Evolutionary conservation across 2,329 filamentous ascomycete genomes (phyloP).

Genomic region (Xylaria sp.): DNA sequence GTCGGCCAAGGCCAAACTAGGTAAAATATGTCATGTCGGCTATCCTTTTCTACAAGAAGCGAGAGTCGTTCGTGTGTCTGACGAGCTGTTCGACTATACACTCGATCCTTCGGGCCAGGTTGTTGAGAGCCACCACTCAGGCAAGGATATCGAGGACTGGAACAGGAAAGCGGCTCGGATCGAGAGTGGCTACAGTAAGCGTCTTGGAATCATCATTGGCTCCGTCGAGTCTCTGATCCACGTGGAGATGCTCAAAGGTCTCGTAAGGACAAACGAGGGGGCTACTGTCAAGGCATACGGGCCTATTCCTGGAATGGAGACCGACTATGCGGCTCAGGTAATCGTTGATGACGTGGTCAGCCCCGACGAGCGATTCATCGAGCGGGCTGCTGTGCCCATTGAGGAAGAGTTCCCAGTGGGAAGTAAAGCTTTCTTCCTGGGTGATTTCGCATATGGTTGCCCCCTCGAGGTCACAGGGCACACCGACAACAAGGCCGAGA

Average conservation of each 20-base stretch:
- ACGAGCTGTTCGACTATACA: conserved; percentile 87
- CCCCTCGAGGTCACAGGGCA: conserved; percentile 80
- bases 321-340: conserved; percentile 84
- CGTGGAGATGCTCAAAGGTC: conserved; percentile 88
- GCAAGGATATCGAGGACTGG: conserved; percentile 75
- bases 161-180: conserved; percentile 77
- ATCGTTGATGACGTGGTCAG: conserved; percentile 87
- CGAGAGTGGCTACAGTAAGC: conserved; percentile 83
- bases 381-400: conserved; percentile 79
- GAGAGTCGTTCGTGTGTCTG: conserved; percentile 80
- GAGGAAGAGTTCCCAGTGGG: conserved; percentile 85
- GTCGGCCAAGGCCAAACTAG: conserved; percentile 71
- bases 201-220: conserved; percentile 81
- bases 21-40: conserved; percentile 81
- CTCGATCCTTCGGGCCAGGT: conserved; percentile 59
- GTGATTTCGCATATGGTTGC: conserved; percentile 86
- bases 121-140: conserved; percentile 63
- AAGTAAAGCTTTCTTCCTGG: conserved; percentile 85
- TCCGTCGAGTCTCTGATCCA: conserved; percentile 83
- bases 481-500: conserved; percentile 66
- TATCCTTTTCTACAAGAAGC: conserved; percentile 96
- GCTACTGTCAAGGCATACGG: conserved; percentile 91
- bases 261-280: conserved; percentile 85
- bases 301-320: conserved; percentile 76
- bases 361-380: conserved; percentile 88